Base-by-base conservation (phyloP, 2,329 filamentous ascomycete genomes). In the Neofusicoccum kwambonambiense region DNA sequence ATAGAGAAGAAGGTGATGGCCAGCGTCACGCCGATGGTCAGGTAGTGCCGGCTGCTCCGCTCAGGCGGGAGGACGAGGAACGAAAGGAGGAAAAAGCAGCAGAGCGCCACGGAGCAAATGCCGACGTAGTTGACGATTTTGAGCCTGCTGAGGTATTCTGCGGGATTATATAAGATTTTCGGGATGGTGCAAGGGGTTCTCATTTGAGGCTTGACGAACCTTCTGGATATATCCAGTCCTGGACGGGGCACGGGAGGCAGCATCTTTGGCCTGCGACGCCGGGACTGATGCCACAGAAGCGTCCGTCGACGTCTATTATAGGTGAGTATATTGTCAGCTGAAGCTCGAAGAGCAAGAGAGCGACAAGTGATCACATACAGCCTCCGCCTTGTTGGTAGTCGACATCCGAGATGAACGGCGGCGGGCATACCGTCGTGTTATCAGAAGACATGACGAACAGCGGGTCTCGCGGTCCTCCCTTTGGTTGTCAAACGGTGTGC, bases 1-100 rank as follows among this genome's bases (percentile, higher is more conserved):
- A 60, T 34, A 76, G 91, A 89, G 85, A 96, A 90, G 62, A 93
- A 81, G 49, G 89, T 76, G 50, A 93, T 86, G 3, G 86, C 89
- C 45, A 89, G 76, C 0, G 89, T 89, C 52, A 96, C 82, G 72
- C 91, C 92, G 68, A 96, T 88, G 74, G 89, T 95, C 47, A 96
- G 81, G 72, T 96, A 96, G 76, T 97, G 93, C 45, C 92, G 86
- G 73, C 91, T 89, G n/a, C 91, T 95, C 81, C 90, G 91, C 69
- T 93, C 90, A 41, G 91, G 86, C 0, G 93, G 91, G 35, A 97
- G 81, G n/a, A 89, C 82, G 8, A 86, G 82, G 83, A 91, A 97
- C 11, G 91, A 95, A 8, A 90, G 63, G 8, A 97, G 80, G 41
- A 97, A 81, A 71, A 93, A 92, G 22, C 87, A 72, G 70, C 89